Evolutionary conservation across 2,329 filamentous ascomycete genomes (phyloP), one percentile per base, ranked within the genome.

Genomic region (Fusarium lyarnte): DNA sequence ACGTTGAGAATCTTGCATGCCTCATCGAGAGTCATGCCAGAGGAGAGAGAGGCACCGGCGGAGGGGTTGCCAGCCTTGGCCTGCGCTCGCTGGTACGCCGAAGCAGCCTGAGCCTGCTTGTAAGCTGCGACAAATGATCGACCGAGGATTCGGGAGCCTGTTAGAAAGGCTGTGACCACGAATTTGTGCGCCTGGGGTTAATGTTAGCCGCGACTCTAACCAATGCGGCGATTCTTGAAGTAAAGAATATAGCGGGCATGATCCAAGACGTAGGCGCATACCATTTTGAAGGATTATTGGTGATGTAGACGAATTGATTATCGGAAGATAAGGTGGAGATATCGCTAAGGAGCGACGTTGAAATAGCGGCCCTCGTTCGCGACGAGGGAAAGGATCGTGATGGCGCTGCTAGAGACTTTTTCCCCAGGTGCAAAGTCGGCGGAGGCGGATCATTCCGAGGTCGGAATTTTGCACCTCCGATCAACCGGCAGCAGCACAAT

Each of bases 1-100:
- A 99, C 94, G 82, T 99, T 97, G 72, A 99, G 89, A 79, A 99
- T 98, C 84, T 94, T 94, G 89, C 94, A 98, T 59, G 96, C 96
- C 87, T 99, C 96, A 76, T 97, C 94, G 78, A 99, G 91, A 13
- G 94, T 96, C 83, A 98, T 92, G 80, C 94, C 93, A 9, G 90
- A 89, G 33, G 90, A 87, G 70, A 87, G 79, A 36, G 81, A 82
- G n/a, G 88, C 85, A 68, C 89, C 87, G 63, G 87, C 87, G 5
- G 79, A 74, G 31, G 87, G 82, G 69, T 88, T 87, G 74, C 88
- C 88, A 57, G 84, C 78, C 78, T 92, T 92, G 72, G 88, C 88
- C 74, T 92, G 90, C 58, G 93, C 90, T 74, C 91, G 91, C 76
- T 92, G 91, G 82, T 97, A 96, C 81, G 93, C 89, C 71, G 92